A percentile compares a stretch with the other conserved stretches of the same genome.
These are phyloP conservation scores for Cadophora sp. DNA, from an alignment of 2,329 filamentous ascomycete genomes.

Conservation along the genomic window DNA sequence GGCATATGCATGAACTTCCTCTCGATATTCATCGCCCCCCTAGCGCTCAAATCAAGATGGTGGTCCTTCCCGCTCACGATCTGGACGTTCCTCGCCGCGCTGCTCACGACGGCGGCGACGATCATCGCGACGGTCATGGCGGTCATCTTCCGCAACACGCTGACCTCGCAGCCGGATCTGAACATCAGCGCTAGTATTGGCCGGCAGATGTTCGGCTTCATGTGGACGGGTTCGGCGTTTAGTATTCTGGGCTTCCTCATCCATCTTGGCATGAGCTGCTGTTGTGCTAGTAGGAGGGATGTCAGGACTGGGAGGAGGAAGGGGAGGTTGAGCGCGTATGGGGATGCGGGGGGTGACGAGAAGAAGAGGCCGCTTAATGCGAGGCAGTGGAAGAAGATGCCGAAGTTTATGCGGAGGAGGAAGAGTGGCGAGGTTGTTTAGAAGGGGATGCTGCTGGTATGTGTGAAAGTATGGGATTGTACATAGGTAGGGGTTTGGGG, in stretches of 20 bases:
- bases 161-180: slow-evolving; percentile 73
- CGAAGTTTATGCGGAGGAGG: slow-evolving; percentile 30
- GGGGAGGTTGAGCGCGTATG: slow-evolving; percentile 41
- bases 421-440: slow-evolving; percentile 32
- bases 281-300: slow-evolving; percentile 55
- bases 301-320: slow-evolving; percentile 42
- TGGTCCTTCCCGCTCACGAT: slow-evolving; percentile 72
- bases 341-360: slow-evolving; percentile 29
- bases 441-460: neutral
- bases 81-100: slow-evolving; percentile 69
- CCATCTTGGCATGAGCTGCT: slow-evolving; percentile 80
- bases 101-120: slow-evolving; percentile 73
- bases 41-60: slow-evolving; percentile 54
- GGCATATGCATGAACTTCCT: slow-evolving; percentile 73
- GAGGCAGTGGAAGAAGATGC: slow-evolving; percentile 25
- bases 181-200: slow-evolving; percentile 79
- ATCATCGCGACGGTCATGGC: slow-evolving; percentile 85
- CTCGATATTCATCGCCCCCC: slow-evolving; percentile 69
- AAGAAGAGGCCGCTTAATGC: slow-evolving; percentile 27
- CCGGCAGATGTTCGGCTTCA: slow-evolving; percentile 79
- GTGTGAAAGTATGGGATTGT: neutral
- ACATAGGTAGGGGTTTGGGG: neutral
- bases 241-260: slow-evolving; percentile 74
- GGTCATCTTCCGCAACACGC: slow-evolving; percentile 78
- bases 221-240: slow-evolving; percentile 81